These are phyloP conservation scores for Maudiozyma saulgeensis DNA, from an alignment of 805 yeast genomes.

Conservation along the genomic window DNA sequence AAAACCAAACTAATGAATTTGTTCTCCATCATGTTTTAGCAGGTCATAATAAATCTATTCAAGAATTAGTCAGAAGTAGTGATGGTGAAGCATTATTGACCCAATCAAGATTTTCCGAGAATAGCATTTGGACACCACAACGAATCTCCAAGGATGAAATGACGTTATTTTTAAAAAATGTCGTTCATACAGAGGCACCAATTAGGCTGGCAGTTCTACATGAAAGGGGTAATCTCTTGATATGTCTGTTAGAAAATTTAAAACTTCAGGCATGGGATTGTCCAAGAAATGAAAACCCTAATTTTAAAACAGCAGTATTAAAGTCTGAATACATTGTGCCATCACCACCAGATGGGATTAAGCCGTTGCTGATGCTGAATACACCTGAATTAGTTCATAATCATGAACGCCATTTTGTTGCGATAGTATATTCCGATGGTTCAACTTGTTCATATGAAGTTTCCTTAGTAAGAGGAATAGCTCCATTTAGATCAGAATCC, in stretches of 20 bases:
- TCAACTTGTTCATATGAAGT: slow-evolving; percentile 28
- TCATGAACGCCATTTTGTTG: slow-evolving; percentile 35
- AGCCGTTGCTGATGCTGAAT: slow-evolving; percentile 27
- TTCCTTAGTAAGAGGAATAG: slow-evolving; percentile 17
- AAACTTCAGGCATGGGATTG: slow-evolving; percentile 57
- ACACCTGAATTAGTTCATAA: slow-evolving; percentile 29
- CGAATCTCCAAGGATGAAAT: slow-evolving; percentile 22
- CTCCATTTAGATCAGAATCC: slow-evolving; percentile 27
- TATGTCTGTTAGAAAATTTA: slow-evolving; percentile 35
- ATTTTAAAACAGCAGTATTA: slow-evolving; percentile 13
- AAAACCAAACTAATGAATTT: slow-evolving; percentile 9
- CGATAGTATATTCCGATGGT: slow-evolving; percentile 38
- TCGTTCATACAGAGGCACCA: slow-evolving; percentile 37
- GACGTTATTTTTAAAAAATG: slow-evolving; percentile 33
- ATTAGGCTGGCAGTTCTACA: slow-evolving; percentile 41
- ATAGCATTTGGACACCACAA: slow-evolving; percentile 49
- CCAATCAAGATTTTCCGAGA: slow-evolving; percentile 45
- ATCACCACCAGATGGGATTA: background rate
- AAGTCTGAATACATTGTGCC: slow-evolving; percentile 10
- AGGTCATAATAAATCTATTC: slow-evolving; percentile 80
- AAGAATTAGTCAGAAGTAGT: slow-evolving; percentile 52
- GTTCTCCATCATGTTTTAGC: slow-evolving; percentile 50
- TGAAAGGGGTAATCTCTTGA: slow-evolving; percentile 37
- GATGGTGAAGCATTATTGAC: slow-evolving; percentile 56
- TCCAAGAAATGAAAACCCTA: slow-evolving; percentile 15